Percentiles rank a stretch among this genome's conserved stretches.
Evolutionary conservation across 768 basidiomycete species (phyloP).

Genomic region (Phaffia australis): DNA sequence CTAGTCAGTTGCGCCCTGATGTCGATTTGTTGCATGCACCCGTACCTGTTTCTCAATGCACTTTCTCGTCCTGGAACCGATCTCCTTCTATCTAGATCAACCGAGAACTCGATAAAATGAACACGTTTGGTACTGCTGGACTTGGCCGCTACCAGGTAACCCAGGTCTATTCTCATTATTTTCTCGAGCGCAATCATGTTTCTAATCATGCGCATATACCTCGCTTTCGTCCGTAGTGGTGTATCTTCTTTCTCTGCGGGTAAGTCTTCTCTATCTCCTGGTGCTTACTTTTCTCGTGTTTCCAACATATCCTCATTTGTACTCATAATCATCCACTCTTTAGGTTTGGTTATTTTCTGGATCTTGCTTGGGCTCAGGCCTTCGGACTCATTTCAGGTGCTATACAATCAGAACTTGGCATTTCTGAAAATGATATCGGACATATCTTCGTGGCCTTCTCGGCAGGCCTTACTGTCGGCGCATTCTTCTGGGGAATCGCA

Average conservation of each 20-base stretch:
- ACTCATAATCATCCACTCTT: background rate
- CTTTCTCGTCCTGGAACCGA: no score
- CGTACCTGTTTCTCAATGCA: no score
- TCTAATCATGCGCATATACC: background rate
- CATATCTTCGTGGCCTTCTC: constrained; percentile 36
- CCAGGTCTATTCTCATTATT: no score
- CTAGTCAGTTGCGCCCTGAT: no score
- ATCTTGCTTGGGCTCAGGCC: constrained; percentile 37
- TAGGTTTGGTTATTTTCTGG: constrained; percentile 38
- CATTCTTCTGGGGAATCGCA: constrained; percentile 24
- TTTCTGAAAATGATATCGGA: constrained; percentile 30
- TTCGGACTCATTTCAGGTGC: constrained; percentile 34
- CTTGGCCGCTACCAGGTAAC: no score
- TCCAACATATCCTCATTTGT: background rate
- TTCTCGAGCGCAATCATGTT: no score
- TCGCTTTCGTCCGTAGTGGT: constrained; percentile 23
- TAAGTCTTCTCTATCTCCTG: background rate
- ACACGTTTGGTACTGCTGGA: no score
- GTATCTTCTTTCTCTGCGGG: constrained; percentile 38
- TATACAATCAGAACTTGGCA: constrained; percentile 34
- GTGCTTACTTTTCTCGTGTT: background rate
- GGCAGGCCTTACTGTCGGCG: constrained; percentile 31
- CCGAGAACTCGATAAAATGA: no score
- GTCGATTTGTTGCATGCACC: no score
- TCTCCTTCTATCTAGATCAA: no score